Base-by-base conservation (phyloP, 805 yeast species). In the Yamadazyma sp. region DNA sequence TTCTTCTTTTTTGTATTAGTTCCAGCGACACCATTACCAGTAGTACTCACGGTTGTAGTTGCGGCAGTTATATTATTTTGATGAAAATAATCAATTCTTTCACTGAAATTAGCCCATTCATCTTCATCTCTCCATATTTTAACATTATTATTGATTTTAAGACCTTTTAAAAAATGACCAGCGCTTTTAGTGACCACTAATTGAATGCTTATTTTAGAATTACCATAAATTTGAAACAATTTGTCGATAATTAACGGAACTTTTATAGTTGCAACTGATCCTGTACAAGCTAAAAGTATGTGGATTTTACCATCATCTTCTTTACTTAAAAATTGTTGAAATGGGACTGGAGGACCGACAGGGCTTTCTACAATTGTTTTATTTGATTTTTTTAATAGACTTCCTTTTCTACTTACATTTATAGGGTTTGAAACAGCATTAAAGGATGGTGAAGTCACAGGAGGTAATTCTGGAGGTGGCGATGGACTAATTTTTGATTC, bases 201-300 rank as follows among this genome's bases (percentile, higher is more conserved):
- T 58, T 89, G 96, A 42, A 89, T 85, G 3, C 88, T 79, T 3
- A 88, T 81, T 40, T 78, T 79, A 31, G 54, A 44, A 65, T 77
- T 44, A 4, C 88, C 86, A 59, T 85, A 91, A 5, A 82, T 70
- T 56, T 86, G 86, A 55, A 81, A 82, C 32, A 93, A 70, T 56
- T 87, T 86, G 53, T 83, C 95, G 45, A 93, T 86, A 25, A 93
- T 87, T 45, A 83, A 59, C 0, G 96, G 96, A 15, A 93, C 81
- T 58, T 93, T 93, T 44, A 93, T 87, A 2, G 98, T 86, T 4
- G 98, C 98, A 3, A 93, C 97, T 2, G 95, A 85, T 1, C 98
- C 98, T 1, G 98, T 86, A 13, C 94, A 95, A 13, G 94, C 98
- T 27, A 93, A 69, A 38, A 93, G 66, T 28, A 93, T 80, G 58